A percentile compares a stretch with the other conserved stretches of the same genome.
These are phyloP conservation scores for Theobroma grandiflorum DNA, from an alignment of 441 rosid genomes.

Conservation along the genomic window DNA sequence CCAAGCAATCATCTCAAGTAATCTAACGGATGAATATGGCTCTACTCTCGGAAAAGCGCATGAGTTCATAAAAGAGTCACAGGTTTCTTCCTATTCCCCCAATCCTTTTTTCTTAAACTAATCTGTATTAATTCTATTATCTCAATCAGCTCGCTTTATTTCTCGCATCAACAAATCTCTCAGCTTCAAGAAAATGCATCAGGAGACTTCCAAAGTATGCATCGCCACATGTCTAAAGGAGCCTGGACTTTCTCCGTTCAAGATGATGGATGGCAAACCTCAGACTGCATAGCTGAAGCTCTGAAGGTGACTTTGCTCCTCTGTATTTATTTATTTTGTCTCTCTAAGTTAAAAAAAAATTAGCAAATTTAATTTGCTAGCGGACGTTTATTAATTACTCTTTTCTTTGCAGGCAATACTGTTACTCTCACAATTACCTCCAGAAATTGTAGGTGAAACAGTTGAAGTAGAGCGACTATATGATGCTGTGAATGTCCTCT, in stretches of 20 bases:
- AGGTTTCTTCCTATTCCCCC: conserved; percentile 40
- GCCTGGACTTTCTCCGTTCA: conserved; percentile 62
- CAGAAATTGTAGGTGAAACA: conserved; percentile 44
- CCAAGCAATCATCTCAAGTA: conserved; percentile 59
- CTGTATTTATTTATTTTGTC: background rate
- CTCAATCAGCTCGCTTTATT: background rate
- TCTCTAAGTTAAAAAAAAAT: background rate
- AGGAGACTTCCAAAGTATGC: conserved; percentile 58
- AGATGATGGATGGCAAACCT: conserved; percentile 76
- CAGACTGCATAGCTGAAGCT: conserved; percentile 68
- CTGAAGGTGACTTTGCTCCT: conserved; percentile 41
- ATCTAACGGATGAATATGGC: conserved; percentile 43
- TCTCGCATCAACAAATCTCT: background rate
- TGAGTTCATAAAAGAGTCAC: conserved; percentile 56
- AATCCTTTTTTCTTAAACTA: background rate
- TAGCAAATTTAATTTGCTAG: background rate
- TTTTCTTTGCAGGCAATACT: conserved; percentile 36
- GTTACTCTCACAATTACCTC: conserved; percentile 38
- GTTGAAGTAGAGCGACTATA: conserved; percentile 38
- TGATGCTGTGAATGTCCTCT: conserved; percentile 49
- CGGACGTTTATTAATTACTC: background rate
- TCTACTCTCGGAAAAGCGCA: conserved; percentile 57
- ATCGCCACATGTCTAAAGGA: conserved; percentile 60
- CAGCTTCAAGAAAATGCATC: conserved; percentile 66
- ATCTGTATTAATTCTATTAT: background rate